These are phyloP conservation scores for Penicillium simplicissimum DNA, from an alignment of 495 filamentous ascomycete species.

Conservation along the genomic window DNA sequence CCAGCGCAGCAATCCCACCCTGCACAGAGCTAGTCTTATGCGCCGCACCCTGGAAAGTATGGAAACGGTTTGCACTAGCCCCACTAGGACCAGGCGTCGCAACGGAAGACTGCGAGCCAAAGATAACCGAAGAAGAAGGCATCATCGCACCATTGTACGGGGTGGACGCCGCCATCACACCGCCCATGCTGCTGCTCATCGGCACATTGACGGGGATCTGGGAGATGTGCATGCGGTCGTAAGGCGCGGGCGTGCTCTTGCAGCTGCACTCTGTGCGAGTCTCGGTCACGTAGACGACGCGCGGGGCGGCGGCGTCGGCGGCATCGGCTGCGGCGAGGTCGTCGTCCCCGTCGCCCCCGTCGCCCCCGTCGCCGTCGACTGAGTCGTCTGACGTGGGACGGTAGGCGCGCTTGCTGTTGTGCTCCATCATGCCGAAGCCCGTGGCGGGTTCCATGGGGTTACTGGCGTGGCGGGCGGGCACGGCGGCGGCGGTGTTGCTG, in stretches of 20 bases:
- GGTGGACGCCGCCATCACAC: conserved; percentile 12
- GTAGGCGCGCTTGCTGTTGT: conserved; percentile 25
- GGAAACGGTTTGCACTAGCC: conserved; percentile 22
- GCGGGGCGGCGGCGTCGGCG: background rate
- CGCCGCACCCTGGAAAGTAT: conserved; percentile 27
- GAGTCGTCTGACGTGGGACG: background rate
- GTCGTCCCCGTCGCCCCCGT: no score
- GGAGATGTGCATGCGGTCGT: conserved; percentile 17
- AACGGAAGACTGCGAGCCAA: conserved; percentile 14
- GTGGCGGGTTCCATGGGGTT: conserved; percentile 26
- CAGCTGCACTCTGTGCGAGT: conserved; percentile 28
- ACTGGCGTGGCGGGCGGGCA: conserved; percentile 25
- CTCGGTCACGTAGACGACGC: conserved; percentile 29
- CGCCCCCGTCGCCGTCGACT: no score
- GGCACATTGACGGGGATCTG: conserved; percentile 31
- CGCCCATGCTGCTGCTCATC: conserved; percentile 19
- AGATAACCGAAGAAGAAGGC: conserved; percentile 20
- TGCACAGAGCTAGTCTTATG: conserved; percentile 13
- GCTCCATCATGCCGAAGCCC: conserved; percentile 1
- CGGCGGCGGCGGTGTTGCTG: background rate
- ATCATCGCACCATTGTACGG: conserved; percentile 21
- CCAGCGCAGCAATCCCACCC: conserved; percentile 21
- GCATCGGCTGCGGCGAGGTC: no score
- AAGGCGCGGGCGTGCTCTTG: conserved; percentile 15
- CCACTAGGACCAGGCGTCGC: conserved; percentile 25